These are phyloP conservation scores for Cutaneotrichosporon dermatis DNA, from an alignment of 1,284 basidiomycete genomes.

Conservation along the genomic window DNA sequence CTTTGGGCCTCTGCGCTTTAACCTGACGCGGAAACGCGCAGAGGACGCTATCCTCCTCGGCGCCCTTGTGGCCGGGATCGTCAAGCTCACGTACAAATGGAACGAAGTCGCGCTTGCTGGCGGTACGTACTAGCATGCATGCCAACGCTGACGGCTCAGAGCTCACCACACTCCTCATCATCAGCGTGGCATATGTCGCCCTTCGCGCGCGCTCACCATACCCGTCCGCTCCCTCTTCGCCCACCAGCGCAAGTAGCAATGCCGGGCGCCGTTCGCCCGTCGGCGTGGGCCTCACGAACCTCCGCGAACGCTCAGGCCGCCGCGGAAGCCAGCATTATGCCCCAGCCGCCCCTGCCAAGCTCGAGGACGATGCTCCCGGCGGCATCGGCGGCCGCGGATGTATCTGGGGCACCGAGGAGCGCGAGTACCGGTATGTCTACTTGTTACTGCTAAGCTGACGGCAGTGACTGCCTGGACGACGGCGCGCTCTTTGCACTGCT, in stretches of 20 bases:
- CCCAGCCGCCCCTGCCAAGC: neutral
- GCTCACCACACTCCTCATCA: conserved; percentile 11
- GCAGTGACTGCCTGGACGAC: conserved; percentile 73
- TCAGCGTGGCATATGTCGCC: conserved; percentile 9
- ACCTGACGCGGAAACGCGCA: conserved; percentile 33
- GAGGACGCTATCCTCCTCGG: conserved; percentile 39
- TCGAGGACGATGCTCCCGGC: conserved; percentile 25
- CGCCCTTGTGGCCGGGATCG: conserved; percentile 31
- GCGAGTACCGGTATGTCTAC: conserved; percentile 47
- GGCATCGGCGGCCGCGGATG: conserved; percentile 32
- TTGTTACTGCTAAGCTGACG: neutral
- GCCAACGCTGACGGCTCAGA: conserved; percentile 9
- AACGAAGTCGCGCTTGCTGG: conserved; percentile 41
- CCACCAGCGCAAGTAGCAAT: neutral
- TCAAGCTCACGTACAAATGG: conserved; percentile 33
- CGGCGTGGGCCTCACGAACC: neutral
- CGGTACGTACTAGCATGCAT: conserved; percentile 23
- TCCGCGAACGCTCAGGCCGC: neutral
- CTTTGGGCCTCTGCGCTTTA: conserved; percentile 11
- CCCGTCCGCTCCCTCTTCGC: too few species aligned
- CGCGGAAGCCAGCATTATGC: conserved; percentile 7
- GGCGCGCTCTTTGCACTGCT: conserved; percentile 75
- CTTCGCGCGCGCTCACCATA: conserved; percentile 27
- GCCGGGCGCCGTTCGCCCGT: neutral
- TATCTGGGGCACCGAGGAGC: conserved; percentile 48